Percentiles rank a stretch among this genome's conserved stretches.
phyloP scores from a whole-genome alignment of 2,329 filamentous ascomycete species.

The Aureobasidium mangrovei region DNA sequence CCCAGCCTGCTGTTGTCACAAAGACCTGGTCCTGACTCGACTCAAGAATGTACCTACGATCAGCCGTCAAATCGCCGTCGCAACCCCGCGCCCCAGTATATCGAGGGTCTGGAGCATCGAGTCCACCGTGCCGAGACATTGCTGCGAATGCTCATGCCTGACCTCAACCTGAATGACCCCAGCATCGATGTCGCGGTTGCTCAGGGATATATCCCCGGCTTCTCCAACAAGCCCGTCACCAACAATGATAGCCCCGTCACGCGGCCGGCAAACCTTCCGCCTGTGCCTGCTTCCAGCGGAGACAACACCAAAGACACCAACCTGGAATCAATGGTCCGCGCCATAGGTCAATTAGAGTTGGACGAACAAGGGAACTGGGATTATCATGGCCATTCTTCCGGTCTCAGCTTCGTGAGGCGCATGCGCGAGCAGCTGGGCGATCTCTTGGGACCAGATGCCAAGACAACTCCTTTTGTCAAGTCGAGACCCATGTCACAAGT shows the following conservation, averaged over 20 bases:
- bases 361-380: conserved; percentile 90
- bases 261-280: conserved; percentile 12
- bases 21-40: neutral
- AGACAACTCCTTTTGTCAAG: conserved; percentile 50
- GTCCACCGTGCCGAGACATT: conserved; percentile 75
- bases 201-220: conserved; percentile 31
- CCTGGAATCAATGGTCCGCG: conserved; percentile 89
- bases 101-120: conserved; percentile 77
- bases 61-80: conserved; percentile 86
- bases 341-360: conserved; percentile 81
- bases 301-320: conserved; percentile 56
- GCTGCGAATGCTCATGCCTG: conserved; percentile 69
- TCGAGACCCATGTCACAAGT: conserved; percentile 46
- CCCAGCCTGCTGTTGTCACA: neutral
- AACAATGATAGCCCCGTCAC: conserved; percentile 4
- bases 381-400: conserved; percentile 89
- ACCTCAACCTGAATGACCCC: conserved; percentile 77
- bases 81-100: conserved; percentile 86
- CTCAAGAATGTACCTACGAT: conserved; percentile 82
- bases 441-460: conserved; percentile 57
- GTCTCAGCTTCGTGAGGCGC: conserved; percentile 75
- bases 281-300: conserved; percentile 25
- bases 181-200: conserved; percentile 64
- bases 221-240: conserved; percentile 17
- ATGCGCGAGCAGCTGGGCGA: conserved; percentile 83